Conservation (phyloP, 352 stramenopile genomes). For the Thalassiosira hispida region DNA sequence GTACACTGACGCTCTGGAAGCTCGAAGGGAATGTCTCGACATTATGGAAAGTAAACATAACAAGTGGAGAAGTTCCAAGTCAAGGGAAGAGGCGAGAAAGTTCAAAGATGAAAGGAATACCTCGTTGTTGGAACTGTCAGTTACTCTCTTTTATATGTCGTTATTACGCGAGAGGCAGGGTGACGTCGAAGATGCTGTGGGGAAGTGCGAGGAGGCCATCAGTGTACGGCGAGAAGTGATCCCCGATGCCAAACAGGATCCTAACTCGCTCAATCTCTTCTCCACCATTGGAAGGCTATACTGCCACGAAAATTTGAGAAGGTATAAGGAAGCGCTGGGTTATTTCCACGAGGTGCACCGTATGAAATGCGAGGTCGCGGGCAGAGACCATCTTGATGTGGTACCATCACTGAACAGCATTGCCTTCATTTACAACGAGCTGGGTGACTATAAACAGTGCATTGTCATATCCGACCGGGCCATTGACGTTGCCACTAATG, state of each 20-base stretch:
- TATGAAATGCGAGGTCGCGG: conserved; percentile 43
- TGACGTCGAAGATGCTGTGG: conserved; percentile 35
- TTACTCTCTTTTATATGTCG: conserved; percentile 49
- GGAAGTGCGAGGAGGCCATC: conserved; percentile 52
- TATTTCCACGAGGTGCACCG: conserved; percentile 56
- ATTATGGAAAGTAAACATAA: conserved; percentile 44
- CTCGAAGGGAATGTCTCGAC: conserved; percentile 44
- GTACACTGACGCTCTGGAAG: conserved; percentile 47
- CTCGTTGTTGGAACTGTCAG: conserved; percentile 42
- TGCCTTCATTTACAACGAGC: conserved; percentile 43
- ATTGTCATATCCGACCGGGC: conserved; percentile 41
- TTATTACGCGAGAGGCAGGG: conserved; percentile 49
- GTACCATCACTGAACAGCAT: conserved; percentile 57
- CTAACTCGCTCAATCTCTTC: conserved; percentile 47
- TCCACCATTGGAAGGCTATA: conserved; percentile 49
- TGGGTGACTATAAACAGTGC: conserved; percentile 46
- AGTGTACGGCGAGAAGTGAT: conserved; percentile 35
- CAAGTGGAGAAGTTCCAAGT: conserved; percentile 32
- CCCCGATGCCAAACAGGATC: conserved; percentile 33
- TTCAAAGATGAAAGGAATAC: conserved; percentile 48
- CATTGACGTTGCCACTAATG: conserved; percentile 54
- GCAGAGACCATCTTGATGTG: conserved; percentile 50
- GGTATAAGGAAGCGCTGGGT: conserved; percentile 45
- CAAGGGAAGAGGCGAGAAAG: conserved; percentile 36
- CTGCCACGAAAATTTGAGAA: conserved; percentile 38